A percentile compares a stretch with the other conserved stretches of the same genome.
These are phyloP conservation scores for Mycena haematopus DNA, from an alignment of 768 basidiomycete genomes.

Conservation along the genomic window DNA sequence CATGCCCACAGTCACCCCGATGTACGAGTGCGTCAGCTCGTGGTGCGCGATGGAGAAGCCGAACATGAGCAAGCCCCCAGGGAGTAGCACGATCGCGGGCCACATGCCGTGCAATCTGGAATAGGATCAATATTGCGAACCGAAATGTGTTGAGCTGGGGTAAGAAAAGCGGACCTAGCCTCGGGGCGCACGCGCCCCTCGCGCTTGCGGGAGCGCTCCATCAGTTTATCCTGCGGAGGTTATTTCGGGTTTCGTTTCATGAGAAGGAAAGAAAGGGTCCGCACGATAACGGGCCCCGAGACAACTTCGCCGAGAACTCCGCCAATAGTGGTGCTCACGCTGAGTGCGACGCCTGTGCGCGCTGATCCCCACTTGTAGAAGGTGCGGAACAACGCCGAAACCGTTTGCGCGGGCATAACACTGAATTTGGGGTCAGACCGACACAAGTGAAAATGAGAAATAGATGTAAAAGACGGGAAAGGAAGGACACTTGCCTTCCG, in stretches of 20 bases:
- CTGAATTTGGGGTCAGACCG: background rate
- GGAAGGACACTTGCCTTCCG: conserved; percentile 22
- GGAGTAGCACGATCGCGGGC: conserved; percentile 28
- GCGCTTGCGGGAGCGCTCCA: conserved; percentile 24
- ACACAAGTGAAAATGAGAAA: too few relatives aligned
- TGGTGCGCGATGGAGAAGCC: conserved; percentile 29
- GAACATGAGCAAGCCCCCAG: conserved; percentile 29
- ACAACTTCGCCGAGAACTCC: conserved; percentile 30
- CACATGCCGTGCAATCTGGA: conserved; percentile 31
- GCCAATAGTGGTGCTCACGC: conserved; percentile 30
- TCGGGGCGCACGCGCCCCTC: conserved; percentile 27
- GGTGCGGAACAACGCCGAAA: conserved; percentile 28
- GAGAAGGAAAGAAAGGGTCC: background rate
- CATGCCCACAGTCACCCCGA: conserved; percentile 30
- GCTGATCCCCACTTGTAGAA: conserved; percentile 30
- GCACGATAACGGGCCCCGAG: conserved; percentile 31
- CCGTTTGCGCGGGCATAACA: conserved; percentile 32
- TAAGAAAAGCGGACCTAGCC: conserved; percentile 8
- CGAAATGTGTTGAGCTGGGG: background rate
- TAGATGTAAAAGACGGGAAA: background rate
- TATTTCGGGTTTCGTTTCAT: too few relatives aligned
- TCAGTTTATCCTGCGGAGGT: conserved; percentile 24
- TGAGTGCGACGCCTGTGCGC: conserved; percentile 29
- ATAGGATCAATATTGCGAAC: background rate
- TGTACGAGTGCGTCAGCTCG: conserved; percentile 23